Evolutionary conservation across 345 rosid species (phyloP), one percentile per base, ranked within the genome.

Genomic region (Acer yangbiense): DNA sequence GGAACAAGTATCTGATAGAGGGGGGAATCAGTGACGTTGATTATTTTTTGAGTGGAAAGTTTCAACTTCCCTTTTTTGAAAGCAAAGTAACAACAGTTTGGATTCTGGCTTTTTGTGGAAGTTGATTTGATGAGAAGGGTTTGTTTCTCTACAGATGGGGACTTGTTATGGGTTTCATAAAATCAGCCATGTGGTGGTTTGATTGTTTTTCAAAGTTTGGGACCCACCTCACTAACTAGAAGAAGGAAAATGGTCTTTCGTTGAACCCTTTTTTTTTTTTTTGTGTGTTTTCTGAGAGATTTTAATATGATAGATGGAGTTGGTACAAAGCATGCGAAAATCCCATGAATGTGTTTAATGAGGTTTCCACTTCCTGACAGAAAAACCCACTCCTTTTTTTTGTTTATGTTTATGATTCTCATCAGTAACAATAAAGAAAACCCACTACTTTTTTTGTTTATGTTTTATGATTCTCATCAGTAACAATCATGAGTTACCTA

Each of bases 301-400:
- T 41, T 73, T n/a, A 73, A 39, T 60, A 7, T 16, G 52, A 61
- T 60, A 61, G 68, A 73, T 43, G 69, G 77, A 74, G 77, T 74
- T 25, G 77, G 60, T 74, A 46, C 69, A 62, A 63, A 46, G 69
- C 69, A 74, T 25, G 73, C 64, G n/a, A 70, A 21, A 72, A 69
- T 20, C 39, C 74, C 70, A 57, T 74, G 64, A 58, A 65, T 72
- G 39, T 21, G 23, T 73, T 73, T 43, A 61, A 72, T 58, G 54
- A 9, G 29, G 12, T 50, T 58, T n/a, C 25, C 25, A 23, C 25
- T 23, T 23, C 11, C 12, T 13, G 29, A 20, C 66, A 41, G 69
- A 16, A 25, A 25, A 65, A 4, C 76, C 55, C 29, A 73, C 23
- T 11, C 25, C 32, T 35, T 41, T 17, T 41, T 17, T 13, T 54